These are phyloP conservation scores for Hypoxylon sp. DNA, from an alignment of 2,329 filamentous ascomycete species.

Conservation along the genomic window DNA sequence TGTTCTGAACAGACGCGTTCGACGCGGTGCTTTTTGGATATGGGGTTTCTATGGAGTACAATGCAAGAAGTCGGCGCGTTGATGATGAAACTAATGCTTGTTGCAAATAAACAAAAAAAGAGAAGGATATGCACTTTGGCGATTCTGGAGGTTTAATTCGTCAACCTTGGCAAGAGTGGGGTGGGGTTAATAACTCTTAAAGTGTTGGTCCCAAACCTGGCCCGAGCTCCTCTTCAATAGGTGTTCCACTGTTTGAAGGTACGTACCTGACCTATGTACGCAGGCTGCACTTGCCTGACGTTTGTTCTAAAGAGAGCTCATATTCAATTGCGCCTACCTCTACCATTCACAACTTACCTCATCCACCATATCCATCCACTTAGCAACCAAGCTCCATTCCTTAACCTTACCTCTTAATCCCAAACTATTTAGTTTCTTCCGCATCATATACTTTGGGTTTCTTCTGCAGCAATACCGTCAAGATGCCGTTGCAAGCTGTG, in stretches of 20 bases:
- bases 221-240: constrained; percentile 25
- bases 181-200: constrained; percentile 1
- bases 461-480: constrained; percentile 60
- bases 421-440: neutral
- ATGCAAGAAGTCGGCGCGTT: constrained; percentile 25
- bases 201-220: constrained; percentile 10
- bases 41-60: constrained; percentile 19
- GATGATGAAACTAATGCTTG: constrained; percentile 28
- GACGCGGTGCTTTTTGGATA: constrained; percentile 7
- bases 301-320: constrained; percentile 35
- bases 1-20: constrained; percentile 28
- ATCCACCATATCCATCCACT: too few relatives aligned
- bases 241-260: constrained; percentile 1
- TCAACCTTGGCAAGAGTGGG: constrained; percentile 4
- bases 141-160: constrained; percentile 13
- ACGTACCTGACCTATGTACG: constrained; percentile 8
- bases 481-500: constrained; percentile 97
- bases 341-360: constrained; percentile 1
- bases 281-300: constrained; percentile 45
- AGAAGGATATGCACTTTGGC: constrained; percentile 4
- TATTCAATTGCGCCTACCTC: constrained; percentile 17
- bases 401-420: too few relatives aligned
- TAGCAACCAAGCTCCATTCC: too few relatives aligned
- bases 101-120: constrained; percentile 38
- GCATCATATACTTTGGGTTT: too few relatives aligned